Evolutionary conservation across 1,284 basidiomycete genomes (phyloP).

Genomic region (Ceratorhiza oryzae-sativae): DNA sequence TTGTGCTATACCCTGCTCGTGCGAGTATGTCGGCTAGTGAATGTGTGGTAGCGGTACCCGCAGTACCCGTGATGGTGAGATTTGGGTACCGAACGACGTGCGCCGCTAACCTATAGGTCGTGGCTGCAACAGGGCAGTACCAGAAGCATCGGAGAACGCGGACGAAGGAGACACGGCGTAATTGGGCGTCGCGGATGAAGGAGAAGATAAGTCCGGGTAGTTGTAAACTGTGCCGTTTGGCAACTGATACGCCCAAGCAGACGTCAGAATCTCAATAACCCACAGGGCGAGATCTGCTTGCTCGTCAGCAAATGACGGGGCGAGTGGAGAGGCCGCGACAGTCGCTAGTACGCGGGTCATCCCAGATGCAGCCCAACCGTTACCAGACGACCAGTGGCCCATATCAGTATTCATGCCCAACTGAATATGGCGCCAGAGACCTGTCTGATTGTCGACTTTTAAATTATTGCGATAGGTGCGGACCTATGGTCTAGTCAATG

Average conservation of each 20-base stretch:
- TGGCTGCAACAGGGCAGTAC: slow-evolving; percentile 41
- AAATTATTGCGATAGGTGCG: slow-evolving; percentile 56
- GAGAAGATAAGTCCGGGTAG: slow-evolving; percentile 33
- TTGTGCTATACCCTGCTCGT: slow-evolving; percentile 17
- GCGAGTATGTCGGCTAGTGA: slow-evolving; percentile 21
- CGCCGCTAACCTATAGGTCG: slow-evolving; percentile 42
- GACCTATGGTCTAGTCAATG: slow-evolving; percentile 58
- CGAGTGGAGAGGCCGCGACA: slow-evolving; percentile 54
- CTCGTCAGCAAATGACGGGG: slow-evolving; percentile 47
- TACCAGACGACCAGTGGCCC: slow-evolving; percentile 64
- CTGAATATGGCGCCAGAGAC: slow-evolving; percentile 59
- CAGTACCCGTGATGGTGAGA: slow-evolving; percentile 2
- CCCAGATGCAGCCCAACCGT: slow-evolving; percentile 55
- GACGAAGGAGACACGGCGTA: slow-evolving; percentile 23
- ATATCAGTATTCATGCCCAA: slow-evolving; percentile 51
- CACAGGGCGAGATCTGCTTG: slow-evolving; percentile 52
- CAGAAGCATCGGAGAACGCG: slow-evolving; percentile 40
- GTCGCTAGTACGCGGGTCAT: slow-evolving; percentile 59
- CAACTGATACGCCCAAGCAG: slow-evolving; percentile 28
- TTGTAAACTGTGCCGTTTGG: slow-evolving; percentile 35
- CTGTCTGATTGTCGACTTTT: slow-evolving; percentile 50
- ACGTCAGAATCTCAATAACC: slow-evolving; percentile 58
- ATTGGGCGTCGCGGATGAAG: slow-evolving; percentile 7
- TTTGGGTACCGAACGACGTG: slow-evolving; percentile 15
- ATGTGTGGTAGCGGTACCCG: neutral